Conservation (phyloP, 805 yeast species). For the Kuraishia piskuri region DNA sequence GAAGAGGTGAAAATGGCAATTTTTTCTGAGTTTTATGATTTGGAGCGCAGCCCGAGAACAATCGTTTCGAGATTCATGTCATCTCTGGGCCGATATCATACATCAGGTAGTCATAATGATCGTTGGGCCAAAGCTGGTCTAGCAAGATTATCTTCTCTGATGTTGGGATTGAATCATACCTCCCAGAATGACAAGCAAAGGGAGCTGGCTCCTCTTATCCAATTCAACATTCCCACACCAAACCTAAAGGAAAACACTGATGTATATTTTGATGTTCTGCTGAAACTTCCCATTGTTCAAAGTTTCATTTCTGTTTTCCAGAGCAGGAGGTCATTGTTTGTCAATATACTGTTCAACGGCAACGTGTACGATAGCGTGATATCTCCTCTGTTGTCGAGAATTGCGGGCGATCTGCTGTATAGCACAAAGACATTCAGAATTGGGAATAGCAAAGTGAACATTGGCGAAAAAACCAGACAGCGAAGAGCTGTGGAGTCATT, state of each 20-base stretch:
- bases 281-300: conserved; percentile 1
- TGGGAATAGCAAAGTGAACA: neutral
- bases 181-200: neutral
- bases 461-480: neutral
- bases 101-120: neutral
- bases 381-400: conserved; percentile 4
- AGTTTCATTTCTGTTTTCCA: conserved; percentile 4
- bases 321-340: conserved; percentile 12
- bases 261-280: conserved; percentile 12
- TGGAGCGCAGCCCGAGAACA: neutral
- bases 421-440: neutral
- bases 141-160: neutral
- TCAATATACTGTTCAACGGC: conserved; percentile 5
- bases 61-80: neutral
- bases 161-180: neutral
- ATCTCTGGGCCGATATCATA: neutral
- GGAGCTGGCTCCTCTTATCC: neutral
- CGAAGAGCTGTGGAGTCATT: neutral
- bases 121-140: neutral
- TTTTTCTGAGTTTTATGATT: conserved; percentile 10
- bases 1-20: conserved; percentile 14
- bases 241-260: conserved; percentile 11
- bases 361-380: conserved; percentile 12
- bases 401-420: conserved; percentile 11
- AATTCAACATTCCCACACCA: neutral